Percentiles rank a stretch among this genome's conserved stretches.
Conservation (phyloP, 371 early-diverging fungal species). For the Mucor velutinosus region DNA sequence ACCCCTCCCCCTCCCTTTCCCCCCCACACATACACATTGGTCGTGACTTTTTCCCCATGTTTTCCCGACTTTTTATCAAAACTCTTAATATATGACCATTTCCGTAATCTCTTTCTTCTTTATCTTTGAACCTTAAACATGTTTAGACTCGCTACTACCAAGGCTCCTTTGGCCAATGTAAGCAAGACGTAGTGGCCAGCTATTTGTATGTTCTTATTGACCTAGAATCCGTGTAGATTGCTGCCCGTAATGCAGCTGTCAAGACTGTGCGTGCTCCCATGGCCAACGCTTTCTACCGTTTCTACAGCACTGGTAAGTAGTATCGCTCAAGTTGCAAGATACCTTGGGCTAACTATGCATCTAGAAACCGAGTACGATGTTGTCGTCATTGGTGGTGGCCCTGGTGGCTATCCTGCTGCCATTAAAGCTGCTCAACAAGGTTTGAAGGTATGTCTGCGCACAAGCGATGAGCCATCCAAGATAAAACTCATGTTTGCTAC, state of each 20-base stretch:
- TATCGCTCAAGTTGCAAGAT: background rate
- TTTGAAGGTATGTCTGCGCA: slow-evolving; percentile 70
- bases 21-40: background rate
- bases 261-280: slow-evolving; percentile 58
- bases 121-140: slow-evolving; percentile 32
- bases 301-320: slow-evolving; percentile 58
- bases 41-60: background rate
- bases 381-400: slow-evolving; percentile 94
- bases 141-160: slow-evolving; percentile 63
- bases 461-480: too few species aligned
- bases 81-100: background rate
- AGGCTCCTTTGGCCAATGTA: slow-evolving; percentile 64
- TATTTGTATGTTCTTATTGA: background rate
- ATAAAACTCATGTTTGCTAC: background rate
- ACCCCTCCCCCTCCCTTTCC: background rate
- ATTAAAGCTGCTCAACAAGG: slow-evolving; percentile 98
- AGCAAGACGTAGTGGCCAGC: background rate
- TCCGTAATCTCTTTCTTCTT: background rate
- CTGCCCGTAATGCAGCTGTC: slow-evolving; percentile 55
- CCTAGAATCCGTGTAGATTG: slow-evolving; percentile 42
- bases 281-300: slow-evolving; percentile 56
- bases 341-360: background rate
- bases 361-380: slow-evolving; percentile 74
- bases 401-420: slow-evolving; percentile 98
- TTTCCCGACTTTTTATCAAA: background rate